Percentiles rank a stretch among this genome's conserved stretches.
phyloP scores from a whole-genome alignment of 768 basidiomycete species.

The Mycena chlorophos region DNA sequence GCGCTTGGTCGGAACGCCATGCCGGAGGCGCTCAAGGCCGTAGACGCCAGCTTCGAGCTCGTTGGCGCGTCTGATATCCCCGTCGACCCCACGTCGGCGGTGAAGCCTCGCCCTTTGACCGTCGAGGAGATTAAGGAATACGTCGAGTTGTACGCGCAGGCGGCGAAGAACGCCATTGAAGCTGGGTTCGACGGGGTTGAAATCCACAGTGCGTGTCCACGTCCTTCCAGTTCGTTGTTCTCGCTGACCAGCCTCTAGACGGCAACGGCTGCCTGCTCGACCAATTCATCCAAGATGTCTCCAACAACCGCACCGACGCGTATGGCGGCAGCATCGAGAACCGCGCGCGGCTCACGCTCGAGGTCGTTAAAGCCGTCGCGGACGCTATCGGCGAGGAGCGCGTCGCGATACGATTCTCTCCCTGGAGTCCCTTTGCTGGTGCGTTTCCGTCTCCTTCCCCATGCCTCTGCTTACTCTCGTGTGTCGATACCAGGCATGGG shows the following conservation, averaged over 20 bases:
- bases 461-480: conserved; percentile 24
- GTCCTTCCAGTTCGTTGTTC: not conserved
- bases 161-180: conserved; percentile 35
- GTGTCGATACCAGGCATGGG: conserved; percentile 31
- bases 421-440: conserved; percentile 36
- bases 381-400: conserved; percentile 42
- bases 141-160: conserved; percentile 29
- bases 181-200: conserved; percentile 41
- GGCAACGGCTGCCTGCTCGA: conserved; percentile 34
- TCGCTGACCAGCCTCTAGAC: not conserved
- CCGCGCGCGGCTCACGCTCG: conserved; percentile 45
- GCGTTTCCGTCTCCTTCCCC: conserved; percentile 11
- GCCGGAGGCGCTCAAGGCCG: conserved; percentile 26
- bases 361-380: conserved; percentile 42
- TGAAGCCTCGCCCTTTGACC: conserved; percentile 18
- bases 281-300: conserved; percentile 44
- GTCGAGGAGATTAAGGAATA: conserved; percentile 35
- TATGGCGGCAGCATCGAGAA: conserved; percentile 55
- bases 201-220: conserved; percentile 26
- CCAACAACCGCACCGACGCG: conserved; percentile 48
- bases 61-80: conserved; percentile 28
- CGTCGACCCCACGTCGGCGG: conserved; percentile 10
- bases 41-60: conserved; percentile 23
- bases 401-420: conserved; percentile 41
- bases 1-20: conserved; percentile 41